Evolutionary conservation across 441 rosid genomes (phyloP).

Genomic region (Macaranga tanarius): DNA sequence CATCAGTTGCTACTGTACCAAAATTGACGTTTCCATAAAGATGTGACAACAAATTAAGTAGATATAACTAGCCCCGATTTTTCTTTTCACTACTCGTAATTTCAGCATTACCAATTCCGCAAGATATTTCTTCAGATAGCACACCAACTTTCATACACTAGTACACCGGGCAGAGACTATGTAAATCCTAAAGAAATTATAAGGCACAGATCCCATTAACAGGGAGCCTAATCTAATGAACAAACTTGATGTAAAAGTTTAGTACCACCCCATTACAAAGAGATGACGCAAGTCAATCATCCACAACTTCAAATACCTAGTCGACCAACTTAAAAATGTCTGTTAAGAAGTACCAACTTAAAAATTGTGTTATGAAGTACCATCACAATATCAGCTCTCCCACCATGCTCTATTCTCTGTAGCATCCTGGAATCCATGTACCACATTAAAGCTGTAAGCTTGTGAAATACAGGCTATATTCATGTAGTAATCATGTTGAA

Average conservation of each 20-base stretch:
- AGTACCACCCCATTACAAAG: not conserved
- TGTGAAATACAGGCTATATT: constrained; percentile 22
- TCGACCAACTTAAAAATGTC: constrained; percentile 6
- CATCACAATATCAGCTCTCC: constrained; percentile 10
- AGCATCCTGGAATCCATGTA: constrained; percentile 1
- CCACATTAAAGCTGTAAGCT: not conserved
- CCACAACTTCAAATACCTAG: not conserved
- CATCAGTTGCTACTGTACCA: not conserved
- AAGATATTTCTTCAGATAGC: not conserved
- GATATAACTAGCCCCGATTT: not conserved
- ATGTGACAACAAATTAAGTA: not conserved
- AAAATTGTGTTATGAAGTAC: constrained; percentile 15
- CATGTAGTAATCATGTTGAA: constrained; percentile 87
- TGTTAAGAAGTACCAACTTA: not conserved
- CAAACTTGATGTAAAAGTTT: not conserved
- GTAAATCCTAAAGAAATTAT: constrained; percentile 1
- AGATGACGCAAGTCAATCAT: not conserved
- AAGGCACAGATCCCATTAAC: constrained; percentile 6
- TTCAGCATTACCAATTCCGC: not conserved
- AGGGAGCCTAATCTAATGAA: not conserved
- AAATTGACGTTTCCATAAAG: not conserved
- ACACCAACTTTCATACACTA: not conserved
- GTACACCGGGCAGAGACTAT: not conserved
- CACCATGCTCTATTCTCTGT: not conserved
- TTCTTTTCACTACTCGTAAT: not conserved